phyloP scores from a whole-genome alignment of 139 green algal genomes.

The Coelastrella sp. region DNA sequence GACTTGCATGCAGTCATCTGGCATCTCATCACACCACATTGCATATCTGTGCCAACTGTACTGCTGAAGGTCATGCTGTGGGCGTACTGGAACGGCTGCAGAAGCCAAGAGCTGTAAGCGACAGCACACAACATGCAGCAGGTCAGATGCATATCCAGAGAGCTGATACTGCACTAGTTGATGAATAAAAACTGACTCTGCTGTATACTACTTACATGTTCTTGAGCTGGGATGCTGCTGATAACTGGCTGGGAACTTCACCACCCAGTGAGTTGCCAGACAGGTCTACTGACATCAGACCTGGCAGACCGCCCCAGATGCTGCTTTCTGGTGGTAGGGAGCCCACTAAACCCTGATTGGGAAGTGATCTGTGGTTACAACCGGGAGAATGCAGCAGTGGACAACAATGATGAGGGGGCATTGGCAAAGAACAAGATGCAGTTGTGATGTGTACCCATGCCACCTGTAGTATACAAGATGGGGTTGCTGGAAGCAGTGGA shows the following conservation, averaged over 20 bases:
- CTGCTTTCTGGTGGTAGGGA: conserved; percentile 12
- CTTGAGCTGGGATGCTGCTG: conserved; percentile 22
- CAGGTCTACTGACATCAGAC: conserved; percentile 21
- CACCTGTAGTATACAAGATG: too few relatives aligned
- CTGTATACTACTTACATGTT: too few relatives aligned
- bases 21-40: too few relatives aligned
- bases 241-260: conserved; percentile 9
- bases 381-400: background rate
- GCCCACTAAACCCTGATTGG: conserved; percentile 9
- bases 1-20: too few relatives aligned
- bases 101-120: too few relatives aligned
- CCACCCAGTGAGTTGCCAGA: conserved; percentile 32
- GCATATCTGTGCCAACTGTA: too few relatives aligned
- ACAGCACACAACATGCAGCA: too few relatives aligned
- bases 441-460: background rate
- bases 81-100: too few relatives aligned
- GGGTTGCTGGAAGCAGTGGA: too few relatives aligned
- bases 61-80: too few relatives aligned
- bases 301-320: conserved; percentile 28
- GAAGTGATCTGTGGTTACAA: conserved; percentile 20
- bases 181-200: background rate
- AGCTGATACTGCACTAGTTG: background rate
- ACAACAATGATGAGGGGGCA: background rate
- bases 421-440: too few relatives aligned
- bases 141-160: background rate